Evolutionary conservation across 345 rosid genomes (phyloP).

Genomic region (Ceriops tagal): DNA sequence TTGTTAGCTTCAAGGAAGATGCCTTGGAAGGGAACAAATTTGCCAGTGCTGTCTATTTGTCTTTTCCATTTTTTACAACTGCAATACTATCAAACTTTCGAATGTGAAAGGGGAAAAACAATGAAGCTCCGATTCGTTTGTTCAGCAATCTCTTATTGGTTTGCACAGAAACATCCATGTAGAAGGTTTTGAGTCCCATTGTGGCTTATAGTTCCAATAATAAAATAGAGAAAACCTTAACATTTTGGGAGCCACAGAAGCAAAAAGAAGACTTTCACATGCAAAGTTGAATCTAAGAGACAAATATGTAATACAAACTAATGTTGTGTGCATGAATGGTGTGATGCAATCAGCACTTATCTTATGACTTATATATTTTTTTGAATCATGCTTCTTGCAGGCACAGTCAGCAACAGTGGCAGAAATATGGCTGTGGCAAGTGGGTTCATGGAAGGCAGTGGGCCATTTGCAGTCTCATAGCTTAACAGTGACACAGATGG

Average conservation of each 20-base stretch:
- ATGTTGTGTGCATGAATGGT: not conserved
- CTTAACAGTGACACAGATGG: slow-evolving; percentile 90
- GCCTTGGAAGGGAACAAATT: not conserved
- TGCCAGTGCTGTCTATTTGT: not conserved
- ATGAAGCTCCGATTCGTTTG: not conserved
- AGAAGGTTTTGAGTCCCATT: not conserved
- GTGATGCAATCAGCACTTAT: not conserved
- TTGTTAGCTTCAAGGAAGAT: not conserved
- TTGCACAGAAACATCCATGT: not conserved
- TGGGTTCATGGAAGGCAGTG: slow-evolving; percentile 90
- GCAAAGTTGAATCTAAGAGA: not conserved
- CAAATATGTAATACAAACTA: too few relatives aligned
- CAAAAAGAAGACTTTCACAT: not conserved
- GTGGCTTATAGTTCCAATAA: not conserved
- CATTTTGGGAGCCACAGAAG: not conserved
- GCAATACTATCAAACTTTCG: not conserved
- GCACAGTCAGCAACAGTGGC: slow-evolving; percentile 81
- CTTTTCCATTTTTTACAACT: not conserved
- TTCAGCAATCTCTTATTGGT: not conserved
- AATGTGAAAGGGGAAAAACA: not conserved
- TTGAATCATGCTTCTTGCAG: slow-evolving; percentile 36
- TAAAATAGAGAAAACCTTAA: not conserved
- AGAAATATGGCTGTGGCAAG: slow-evolving; percentile 92
- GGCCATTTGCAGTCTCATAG: slow-evolving; percentile 85
- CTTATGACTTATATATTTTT: not conserved